Percentiles rank a stretch among this genome's conserved stretches.
Evolutionary conservation across 225 moss, liverwort and hornwort genomes (phyloP).

Genomic region (Climacium dendroides): DNA sequence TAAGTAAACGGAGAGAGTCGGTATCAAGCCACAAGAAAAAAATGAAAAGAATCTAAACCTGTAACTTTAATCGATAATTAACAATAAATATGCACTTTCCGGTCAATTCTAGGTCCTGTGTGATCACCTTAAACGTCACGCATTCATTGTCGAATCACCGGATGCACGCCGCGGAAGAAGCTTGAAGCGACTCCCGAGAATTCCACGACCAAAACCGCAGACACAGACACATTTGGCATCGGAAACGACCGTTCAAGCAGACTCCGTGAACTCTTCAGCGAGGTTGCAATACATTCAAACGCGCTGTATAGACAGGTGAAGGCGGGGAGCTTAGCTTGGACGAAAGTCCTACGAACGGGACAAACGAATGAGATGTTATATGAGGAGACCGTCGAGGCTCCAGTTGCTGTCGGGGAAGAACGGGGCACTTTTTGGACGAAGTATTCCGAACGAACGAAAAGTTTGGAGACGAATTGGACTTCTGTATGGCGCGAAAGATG

Average conservation of each 20-base stretch:
- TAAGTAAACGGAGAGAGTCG: not conserved
- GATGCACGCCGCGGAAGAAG: not conserved
- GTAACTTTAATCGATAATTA: too few relatives aligned
- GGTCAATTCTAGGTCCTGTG: not conserved
- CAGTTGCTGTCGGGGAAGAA: not conserved
- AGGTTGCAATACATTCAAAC: not conserved
- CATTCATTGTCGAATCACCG: conserved; percentile 3
- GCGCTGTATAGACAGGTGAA: not conserved
- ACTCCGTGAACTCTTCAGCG: not conserved
- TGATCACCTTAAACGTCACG: conserved; percentile 24
- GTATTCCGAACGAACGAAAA: not conserved
- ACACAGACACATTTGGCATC: conserved; percentile 23
- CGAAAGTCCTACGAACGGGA: not conserved
- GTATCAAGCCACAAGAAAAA: not conserved
- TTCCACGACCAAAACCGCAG: conserved; percentile 29
- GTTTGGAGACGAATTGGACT: not conserved
- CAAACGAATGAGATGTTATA: not conserved
- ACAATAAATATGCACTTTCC: not conserved
- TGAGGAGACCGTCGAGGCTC: not conserved
- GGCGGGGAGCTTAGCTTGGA: not conserved
- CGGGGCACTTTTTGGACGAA: not conserved
- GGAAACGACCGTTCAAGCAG: not conserved
- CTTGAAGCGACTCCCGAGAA: conserved; percentile 4
- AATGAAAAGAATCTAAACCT: not conserved
- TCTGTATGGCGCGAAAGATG: not conserved